A percentile compares a stretch with the other conserved stretches of the same genome.
Conservation (phyloP, 345 rosid species). For the Brassica cretica region DNA sequence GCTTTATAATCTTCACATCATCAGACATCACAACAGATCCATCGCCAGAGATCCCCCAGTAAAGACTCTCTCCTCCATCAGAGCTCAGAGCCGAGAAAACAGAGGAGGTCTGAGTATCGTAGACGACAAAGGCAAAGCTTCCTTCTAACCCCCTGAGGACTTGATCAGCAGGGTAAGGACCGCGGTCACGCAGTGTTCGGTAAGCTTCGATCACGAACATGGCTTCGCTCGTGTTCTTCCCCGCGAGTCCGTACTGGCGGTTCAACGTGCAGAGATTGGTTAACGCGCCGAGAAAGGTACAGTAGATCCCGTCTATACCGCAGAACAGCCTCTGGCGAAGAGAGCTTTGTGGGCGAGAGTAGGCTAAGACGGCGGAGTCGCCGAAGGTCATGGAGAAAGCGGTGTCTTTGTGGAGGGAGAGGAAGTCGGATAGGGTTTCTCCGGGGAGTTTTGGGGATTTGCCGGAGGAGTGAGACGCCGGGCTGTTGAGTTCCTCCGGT, state of each 20-base stretch:
- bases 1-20: conserved; percentile 70
- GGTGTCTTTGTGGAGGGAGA: conserved; percentile 48
- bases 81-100: conserved; percentile 89
- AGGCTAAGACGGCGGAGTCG: conserved; percentile 69
- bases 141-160: conserved; percentile 89
- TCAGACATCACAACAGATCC: conserved; percentile 85
- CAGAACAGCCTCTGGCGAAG: conserved; percentile 55
- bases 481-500: conserved; percentile 90
- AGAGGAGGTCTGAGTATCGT: conserved; percentile 65
- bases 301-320: conserved; percentile 79
- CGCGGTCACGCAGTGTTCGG: conserved; percentile 81
- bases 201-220: conserved; percentile 84
- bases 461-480: conserved; percentile 53
- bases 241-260: conserved; percentile 71
- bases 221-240: conserved; percentile 71
- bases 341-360: conserved; percentile 44
- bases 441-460: conserved; percentile 61
- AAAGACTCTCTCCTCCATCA: conserved; percentile 70
- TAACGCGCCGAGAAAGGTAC: conserved; percentile 71
- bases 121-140: conserved; percentile 79
- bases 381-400: conserved; percentile 73
- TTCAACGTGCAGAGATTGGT: conserved; percentile 64
- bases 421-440: conserved; percentile 66
- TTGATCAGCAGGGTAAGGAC: conserved; percentile 94
- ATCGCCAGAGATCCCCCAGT: conserved; percentile 90